A percentile compares a stretch with the other conserved stretches of the same genome.
Evolutionary conservation across 345 rosid genomes (phyloP).

Genomic region (Capsella bursapastoris): DNA sequence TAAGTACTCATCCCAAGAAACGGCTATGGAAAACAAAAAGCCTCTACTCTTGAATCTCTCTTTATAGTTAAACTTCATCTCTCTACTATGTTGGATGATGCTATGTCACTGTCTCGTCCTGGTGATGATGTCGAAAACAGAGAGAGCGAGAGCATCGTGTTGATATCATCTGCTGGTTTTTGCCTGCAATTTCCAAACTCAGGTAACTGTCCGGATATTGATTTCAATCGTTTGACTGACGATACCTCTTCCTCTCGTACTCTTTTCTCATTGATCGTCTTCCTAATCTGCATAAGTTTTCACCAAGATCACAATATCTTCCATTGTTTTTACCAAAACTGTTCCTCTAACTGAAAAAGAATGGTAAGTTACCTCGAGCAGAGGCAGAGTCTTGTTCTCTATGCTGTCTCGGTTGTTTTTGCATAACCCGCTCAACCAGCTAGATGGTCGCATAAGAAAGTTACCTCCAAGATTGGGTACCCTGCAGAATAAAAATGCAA

Average conservation of each 20-base stretch:
- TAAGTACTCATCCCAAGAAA: slow-evolving; percentile 45
- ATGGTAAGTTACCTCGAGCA: slow-evolving; percentile 40
- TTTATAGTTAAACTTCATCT: slow-evolving; percentile 20
- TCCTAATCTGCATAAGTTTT: slow-evolving; percentile 32
- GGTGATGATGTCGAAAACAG: slow-evolving; percentile 41
- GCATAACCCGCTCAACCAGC: slow-evolving; percentile 24
- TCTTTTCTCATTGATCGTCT: slow-evolving; percentile 29
- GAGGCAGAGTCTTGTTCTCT: slow-evolving; percentile 45
- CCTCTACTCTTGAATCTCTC: slow-evolving; percentile 27
- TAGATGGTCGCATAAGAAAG: slow-evolving; percentile 33
- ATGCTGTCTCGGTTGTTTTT: slow-evolving; percentile 9
- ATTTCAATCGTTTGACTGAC: slow-evolving; percentile 28
- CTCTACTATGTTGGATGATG: slow-evolving; percentile 28
- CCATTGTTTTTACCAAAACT: not conserved
- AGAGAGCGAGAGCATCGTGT: slow-evolving; percentile 45
- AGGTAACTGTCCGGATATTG: slow-evolving; percentile 9
- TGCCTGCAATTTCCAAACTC: slow-evolving; percentile 26
- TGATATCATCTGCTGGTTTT: slow-evolving; percentile 34
- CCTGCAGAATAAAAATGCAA: slow-evolving; percentile 24
- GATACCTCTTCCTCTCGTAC: slow-evolving; percentile 21
- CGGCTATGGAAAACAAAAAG: not conserved
- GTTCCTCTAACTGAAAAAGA: not conserved
- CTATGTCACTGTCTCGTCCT: slow-evolving; percentile 14
- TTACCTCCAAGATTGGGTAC: slow-evolving; percentile 32
- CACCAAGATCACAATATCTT: slow-evolving; percentile 5